These are phyloP conservation scores for Canavalia ensiformis DNA, from an alignment of 306 rosid genomes.

Conservation along the genomic window DNA sequence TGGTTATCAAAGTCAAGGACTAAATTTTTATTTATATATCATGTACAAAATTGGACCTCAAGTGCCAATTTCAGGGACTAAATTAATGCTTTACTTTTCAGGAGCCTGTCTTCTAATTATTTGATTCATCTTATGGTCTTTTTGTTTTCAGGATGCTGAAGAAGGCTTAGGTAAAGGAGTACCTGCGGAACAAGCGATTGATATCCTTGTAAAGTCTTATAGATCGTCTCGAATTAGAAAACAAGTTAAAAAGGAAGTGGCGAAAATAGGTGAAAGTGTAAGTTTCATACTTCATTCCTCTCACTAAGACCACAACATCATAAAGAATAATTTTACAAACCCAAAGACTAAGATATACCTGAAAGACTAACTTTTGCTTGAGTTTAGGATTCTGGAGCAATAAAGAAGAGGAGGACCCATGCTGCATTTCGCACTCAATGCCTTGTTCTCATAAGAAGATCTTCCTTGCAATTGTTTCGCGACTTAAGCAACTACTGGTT, in stretches of 20 bases:
- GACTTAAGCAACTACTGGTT: constrained; percentile 81
- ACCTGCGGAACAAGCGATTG: constrained; percentile 59
- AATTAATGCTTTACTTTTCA: background rate
- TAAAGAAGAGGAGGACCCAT: constrained; percentile 54
- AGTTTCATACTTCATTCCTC: constrained; percentile 39
- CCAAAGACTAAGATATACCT: background rate
- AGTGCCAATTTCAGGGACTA: background rate
- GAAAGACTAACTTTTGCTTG: constrained; percentile 47
- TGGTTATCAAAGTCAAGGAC: background rate
- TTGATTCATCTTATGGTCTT: background rate
- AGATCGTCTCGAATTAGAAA: constrained; percentile 47
- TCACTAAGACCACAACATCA: background rate
- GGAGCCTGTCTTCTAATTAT: background rate
- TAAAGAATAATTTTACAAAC: background rate
- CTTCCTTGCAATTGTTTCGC: constrained; percentile 69
- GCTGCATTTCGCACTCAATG: constrained; percentile 71
- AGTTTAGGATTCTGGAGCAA: constrained; percentile 47
- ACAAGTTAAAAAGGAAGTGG: constrained; percentile 53
- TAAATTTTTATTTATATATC: background rate
- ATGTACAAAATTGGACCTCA: background rate
- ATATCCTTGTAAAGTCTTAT: constrained; percentile 54
- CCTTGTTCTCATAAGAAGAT: constrained; percentile 68
- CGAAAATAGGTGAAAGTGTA: constrained; percentile 56
- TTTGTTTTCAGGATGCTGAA: constrained; percentile 54
- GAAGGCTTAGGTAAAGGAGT: constrained; percentile 45